Evolutionary conservation across 805 yeast genomes (phyloP), one percentile per base, ranked within the genome.

Genomic region (Schizosaccharomyces pombe): DNA sequence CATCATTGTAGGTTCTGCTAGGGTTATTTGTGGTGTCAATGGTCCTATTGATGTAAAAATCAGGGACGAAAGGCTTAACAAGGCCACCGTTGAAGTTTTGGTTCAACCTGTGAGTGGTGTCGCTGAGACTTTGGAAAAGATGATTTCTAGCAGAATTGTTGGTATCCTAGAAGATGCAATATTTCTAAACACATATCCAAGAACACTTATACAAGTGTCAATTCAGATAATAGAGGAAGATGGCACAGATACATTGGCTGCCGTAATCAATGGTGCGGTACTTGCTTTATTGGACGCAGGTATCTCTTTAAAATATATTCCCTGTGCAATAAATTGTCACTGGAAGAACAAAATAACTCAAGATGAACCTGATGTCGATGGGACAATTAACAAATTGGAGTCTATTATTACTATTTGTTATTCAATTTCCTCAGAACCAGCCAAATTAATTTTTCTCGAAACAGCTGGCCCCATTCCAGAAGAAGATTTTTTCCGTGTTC

Each of bases 21-120:
- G 56, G 16, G 78, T 82, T 2, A 67, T 87, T 1, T 77, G 80
- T 47, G 78, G 95, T 0, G 87, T 89, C 0, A 75, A 87, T 0
- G 98, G 98, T 0, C 98, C 98, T 0, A 74, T 89, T 31, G 96
- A 89, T 62, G 79, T 85, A 9, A 81, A 80, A 63, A 67, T 77
- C 12, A 75, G 89, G 60, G 94, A 86, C 63, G 97, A 89, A 64
- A 65, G 79, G 33, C 95, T 96, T 9, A 79, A 82, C 14, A 70
- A 73, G 49, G 80, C 89, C 14, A 78, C 84, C 16, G 64, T 91
- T 16, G 95, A 86, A 64, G 74, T 91, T 5, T 75, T 77, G 22
- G 78, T 87, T 1, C 71, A 86, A 40, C 95, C 97, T 0, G 77
- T 81, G 24, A 68, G 71, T 12, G 97, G 96, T 1, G 73, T 80